Percentiles rank a stretch among this genome's conserved stretches.
These are phyloP conservation scores for Spirogloea muscicola DNA, from an alignment of 139 green algal genomes.

Conservation along the genomic window DNA sequence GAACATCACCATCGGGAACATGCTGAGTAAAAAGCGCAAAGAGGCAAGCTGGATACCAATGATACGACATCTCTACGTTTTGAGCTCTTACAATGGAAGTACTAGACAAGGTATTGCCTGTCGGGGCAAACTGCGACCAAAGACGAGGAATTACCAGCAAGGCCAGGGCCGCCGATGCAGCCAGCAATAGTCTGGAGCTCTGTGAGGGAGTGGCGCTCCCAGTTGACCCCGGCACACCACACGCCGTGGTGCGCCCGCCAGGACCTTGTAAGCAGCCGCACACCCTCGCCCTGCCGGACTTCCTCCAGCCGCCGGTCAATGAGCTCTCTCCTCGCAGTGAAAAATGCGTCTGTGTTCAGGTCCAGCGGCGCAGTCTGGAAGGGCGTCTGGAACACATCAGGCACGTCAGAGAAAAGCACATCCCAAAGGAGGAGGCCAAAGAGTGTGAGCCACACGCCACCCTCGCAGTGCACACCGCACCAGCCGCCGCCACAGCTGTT, in stretches of 20 bases:
- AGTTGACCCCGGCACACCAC: conserved; percentile 37
- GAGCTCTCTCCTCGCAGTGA: background rate
- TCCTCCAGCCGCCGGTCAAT: conserved; percentile 9
- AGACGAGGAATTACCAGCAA: no score
- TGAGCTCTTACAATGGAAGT: no score
- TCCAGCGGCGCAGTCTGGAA: conserved; percentile 52
- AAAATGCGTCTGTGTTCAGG: conserved; percentile 46
- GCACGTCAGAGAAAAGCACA: conserved; percentile 43
- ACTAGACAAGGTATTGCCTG: no score
- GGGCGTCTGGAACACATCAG: conserved; percentile 47
- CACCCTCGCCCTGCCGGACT: background rate
- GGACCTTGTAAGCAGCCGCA: background rate
- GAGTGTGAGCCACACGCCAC: conserved; percentile 35
- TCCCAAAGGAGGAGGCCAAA: conserved; percentile 54
- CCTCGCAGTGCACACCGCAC: conserved; percentile 41
- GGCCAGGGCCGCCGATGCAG: conserved; percentile 31
- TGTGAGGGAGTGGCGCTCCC: conserved; percentile 28
- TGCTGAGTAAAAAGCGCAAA: no score
- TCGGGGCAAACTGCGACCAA: no score
- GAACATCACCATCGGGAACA: no score
- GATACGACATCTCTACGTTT: no score
- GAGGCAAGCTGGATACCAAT: no score
- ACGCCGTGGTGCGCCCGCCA: conserved; percentile 36
- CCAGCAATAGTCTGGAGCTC: conserved; percentile 39
- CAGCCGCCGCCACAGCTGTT: conserved; percentile 17